Percentiles rank a stretch among this genome's conserved stretches.
These are phyloP conservation scores for Fomitopsis serialis DNA, from an alignment of 768 basidiomycete species.

Conservation along the genomic window DNA sequence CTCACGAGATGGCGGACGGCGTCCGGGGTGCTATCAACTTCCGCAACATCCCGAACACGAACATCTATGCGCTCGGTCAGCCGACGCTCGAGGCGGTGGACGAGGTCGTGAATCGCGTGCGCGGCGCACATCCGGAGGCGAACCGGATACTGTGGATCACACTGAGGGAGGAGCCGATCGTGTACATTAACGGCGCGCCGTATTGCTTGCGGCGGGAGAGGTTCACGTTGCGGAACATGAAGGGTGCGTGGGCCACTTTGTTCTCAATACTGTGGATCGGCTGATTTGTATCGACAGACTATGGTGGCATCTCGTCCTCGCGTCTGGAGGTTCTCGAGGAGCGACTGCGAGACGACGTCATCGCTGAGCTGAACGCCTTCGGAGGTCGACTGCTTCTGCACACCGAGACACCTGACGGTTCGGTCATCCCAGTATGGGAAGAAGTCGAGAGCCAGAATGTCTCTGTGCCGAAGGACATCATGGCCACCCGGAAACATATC, in stretches of 20 bases:
- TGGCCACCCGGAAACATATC: conserved; percentile 50
- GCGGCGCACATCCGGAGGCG: conserved; percentile 51
- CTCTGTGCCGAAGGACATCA: conserved; percentile 81
- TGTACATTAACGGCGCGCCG: conserved; percentile 89
- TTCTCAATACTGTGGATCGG: background rate
- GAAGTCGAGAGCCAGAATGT: conserved; percentile 70
- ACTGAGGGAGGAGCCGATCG: conserved; percentile 86
- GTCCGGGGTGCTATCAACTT: conserved; percentile 96
- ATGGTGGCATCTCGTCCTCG: conserved; percentile 89
- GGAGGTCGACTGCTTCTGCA: conserved; percentile 88
- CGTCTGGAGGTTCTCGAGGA: conserved; percentile 90
- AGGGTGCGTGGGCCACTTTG: conserved; percentile 45
- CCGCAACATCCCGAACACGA: conserved; percentile 72
- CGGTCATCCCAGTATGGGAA: conserved; percentile 94
- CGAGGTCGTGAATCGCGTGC: conserved; percentile 66
- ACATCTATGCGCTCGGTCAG: conserved; percentile 90
- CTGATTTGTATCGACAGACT: conserved; percentile 45
- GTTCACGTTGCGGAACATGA: conserved; percentile 90
- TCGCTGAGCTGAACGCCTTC: conserved; percentile 76
- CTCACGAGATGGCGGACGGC: conserved; percentile 54
- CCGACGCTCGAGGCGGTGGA: conserved; percentile 86
- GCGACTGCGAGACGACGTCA: conserved; percentile 81
- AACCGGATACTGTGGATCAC: conserved; percentile 83
- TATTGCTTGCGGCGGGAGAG: conserved; percentile 86
- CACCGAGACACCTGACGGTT: conserved; percentile 81